Evolutionary conservation across 2,329 filamentous ascomycete species (phyloP).

Genomic region (Colletotrichum abscissum): DNA sequence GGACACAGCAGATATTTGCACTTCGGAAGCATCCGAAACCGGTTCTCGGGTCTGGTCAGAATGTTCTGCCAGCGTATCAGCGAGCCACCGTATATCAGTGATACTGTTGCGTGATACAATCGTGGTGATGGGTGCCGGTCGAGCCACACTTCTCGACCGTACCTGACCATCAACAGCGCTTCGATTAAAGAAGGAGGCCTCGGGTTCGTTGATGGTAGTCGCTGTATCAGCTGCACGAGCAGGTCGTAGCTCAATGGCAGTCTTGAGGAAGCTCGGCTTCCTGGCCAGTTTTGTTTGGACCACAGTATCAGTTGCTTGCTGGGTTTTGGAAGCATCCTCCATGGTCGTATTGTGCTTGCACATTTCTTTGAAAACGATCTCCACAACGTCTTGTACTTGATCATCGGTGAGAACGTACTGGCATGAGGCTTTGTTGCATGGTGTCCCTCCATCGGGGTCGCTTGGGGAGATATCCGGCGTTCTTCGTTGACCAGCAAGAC

Average conservation of each 20-base stretch:
- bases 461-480: background rate
- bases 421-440: background rate
- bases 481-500: background rate
- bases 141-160: constrained; percentile 36
- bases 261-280: constrained; percentile 27
- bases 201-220: constrained; percentile 48
- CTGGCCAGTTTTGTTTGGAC: background rate
- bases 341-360: background rate
- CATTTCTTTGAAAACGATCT: constrained; percentile 19
- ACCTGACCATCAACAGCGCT: constrained; percentile 38
- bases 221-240: constrained; percentile 43
- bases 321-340: background rate
- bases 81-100: constrained; percentile 45
- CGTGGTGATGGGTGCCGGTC: constrained; percentile 38
- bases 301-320: background rate
- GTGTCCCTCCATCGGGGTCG: background rate
- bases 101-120: constrained; percentile 44
- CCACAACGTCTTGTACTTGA: constrained; percentile 20
- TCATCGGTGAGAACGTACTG: constrained; percentile 21
- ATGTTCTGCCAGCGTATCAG: constrained; percentile 30
- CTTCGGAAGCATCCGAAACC: background rate
- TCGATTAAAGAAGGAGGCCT: constrained; percentile 43
- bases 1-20: no score
- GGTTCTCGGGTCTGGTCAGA: constrained; percentile 34
- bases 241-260: constrained; percentile 41